A percentile compares a stretch with the other conserved stretches of the same genome.
Conservation (phyloP, 257 asterid species). For the Paulownia fortunei region DNA sequence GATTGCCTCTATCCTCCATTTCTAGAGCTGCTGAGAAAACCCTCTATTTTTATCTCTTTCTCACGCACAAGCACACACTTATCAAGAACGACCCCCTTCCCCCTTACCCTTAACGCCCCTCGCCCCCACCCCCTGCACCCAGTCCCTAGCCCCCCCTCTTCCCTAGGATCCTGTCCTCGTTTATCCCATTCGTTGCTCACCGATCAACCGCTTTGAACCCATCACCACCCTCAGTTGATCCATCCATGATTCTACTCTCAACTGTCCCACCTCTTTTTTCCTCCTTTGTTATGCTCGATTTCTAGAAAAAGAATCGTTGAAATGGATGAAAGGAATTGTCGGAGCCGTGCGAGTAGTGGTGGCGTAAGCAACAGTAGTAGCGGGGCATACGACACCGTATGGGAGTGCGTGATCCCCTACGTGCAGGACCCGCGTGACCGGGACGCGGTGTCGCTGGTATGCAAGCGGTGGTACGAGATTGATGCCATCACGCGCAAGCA, state of each 20-base stretch:
- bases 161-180: slow-evolving; percentile 24
- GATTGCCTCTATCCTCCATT: not conserved
- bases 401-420: slow-evolving; percentile 76
- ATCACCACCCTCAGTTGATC: not conserved
- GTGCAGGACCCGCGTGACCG: slow-evolving; percentile 74
- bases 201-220: slow-evolving; percentile 18
- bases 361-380: slow-evolving; percentile 20
- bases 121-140: not conserved
- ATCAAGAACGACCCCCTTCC: not conserved
- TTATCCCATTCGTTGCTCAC: slow-evolving; percentile 21
- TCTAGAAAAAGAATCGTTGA: not conserved
- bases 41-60: not conserved
- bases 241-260: not conserved
- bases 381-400: slow-evolving; percentile 61
- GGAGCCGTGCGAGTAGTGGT: slow-evolving; percentile 14
- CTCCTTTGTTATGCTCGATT: slow-evolving; percentile 9
- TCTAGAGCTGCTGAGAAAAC: slow-evolving; percentile 27
- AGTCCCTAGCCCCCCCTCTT: not conserved
- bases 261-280: not conserved
- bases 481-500: slow-evolving; percentile 79
- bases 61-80: slow-evolving; percentile 10
- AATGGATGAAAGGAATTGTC: slow-evolving; percentile 30
- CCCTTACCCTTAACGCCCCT: not conserved
- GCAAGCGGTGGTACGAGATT: slow-evolving; percentile 63
- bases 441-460: slow-evolving; percentile 63